phyloP scores from a whole-genome alignment of 169 alveolate genomes.

The Sarcocystis neurona region DNA sequence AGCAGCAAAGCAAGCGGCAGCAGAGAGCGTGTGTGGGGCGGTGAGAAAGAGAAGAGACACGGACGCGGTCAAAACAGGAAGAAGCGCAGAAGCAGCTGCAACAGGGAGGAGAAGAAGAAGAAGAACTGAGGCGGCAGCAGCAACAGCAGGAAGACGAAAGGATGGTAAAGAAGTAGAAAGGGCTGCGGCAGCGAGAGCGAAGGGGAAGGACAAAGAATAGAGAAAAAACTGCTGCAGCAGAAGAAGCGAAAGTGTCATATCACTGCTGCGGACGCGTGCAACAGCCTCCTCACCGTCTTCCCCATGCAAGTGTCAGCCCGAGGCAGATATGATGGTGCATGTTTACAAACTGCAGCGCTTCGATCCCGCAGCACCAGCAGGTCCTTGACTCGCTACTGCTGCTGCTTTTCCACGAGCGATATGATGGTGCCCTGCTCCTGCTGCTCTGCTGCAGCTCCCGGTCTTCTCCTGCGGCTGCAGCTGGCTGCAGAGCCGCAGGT shows the following conservation, averaged over 20 bases:
- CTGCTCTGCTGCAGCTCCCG: too few species aligned
- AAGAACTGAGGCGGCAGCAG: neutral
- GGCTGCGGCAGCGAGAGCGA: neutral
- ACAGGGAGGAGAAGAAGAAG: neutral
- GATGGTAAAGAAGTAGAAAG: neutral
- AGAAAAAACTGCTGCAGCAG: neutral
- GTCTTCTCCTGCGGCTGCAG: too few species aligned
- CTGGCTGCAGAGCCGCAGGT: too few species aligned
- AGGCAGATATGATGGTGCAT: constrained; percentile 28
- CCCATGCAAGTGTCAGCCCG: constrained; percentile 16
- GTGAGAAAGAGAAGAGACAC: too few species aligned
- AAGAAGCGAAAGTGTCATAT: neutral
- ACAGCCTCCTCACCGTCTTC: neutral
- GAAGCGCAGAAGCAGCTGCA: too few species aligned
- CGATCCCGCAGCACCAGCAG: constrained; percentile 22
- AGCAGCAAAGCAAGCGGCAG: too few species aligned
- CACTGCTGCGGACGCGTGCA: neutral
- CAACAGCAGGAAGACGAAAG: neutral
- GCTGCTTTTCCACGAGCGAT: too few species aligned
- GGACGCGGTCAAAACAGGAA: too few species aligned
- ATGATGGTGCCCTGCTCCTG: too few species aligned
- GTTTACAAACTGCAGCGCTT: constrained; percentile 24
- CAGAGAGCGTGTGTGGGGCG: too few species aligned
- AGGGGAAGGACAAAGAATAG: neutral
- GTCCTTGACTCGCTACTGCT: too few species aligned